Evolutionary conservation across 805 yeast genomes (phyloP), one percentile per base, ranked within the genome.

Genomic region (Saccharomycopsis javanensis): DNA sequence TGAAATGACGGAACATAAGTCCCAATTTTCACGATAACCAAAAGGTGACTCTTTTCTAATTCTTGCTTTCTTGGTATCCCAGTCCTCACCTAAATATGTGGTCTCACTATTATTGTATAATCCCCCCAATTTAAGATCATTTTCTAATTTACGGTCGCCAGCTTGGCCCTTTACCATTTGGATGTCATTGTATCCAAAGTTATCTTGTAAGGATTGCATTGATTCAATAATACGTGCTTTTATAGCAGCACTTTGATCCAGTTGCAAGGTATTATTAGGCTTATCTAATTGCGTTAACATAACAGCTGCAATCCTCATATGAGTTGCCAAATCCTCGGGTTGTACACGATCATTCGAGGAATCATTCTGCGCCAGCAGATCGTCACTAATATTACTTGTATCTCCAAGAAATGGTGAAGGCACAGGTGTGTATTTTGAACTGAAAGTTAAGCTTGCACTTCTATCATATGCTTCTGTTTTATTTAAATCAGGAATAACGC

Each of bases 241-340:
- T 71, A 89, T 86, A 16, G 80, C 78, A 15, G 78, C 77, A 3
- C 83, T 77, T 66, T 87, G 90, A 50, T 78, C 82, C 63, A 69
- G 72, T 16, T 57, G 75, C 48, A 79, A 66, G 7, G 73, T 72
- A 46, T 76, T 76, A 11, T 79, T 73, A 3, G 81, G 75, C 15
- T 82, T 79, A 59, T 94, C 97, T 31, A 94, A 72, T 68, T 94
- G 99, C 8, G 90, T 82, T 28, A 94, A 73, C 96, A 94, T 94
- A 4, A 94, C 87, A 1, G 97, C 88, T 0, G 99, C 97, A 28
- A 96, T 91, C 63, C 97, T 79, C 92, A 94, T 88, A 69, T 94
- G 98, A 7, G 88, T 85, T 0, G 97, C 95, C 35, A 89, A 69
- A 60, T 81, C 83, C 51, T 81, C 75, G 5, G 79, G 74, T 45